These are phyloP conservation scores for Gaeumannomyces sp. DNA, from an alignment of 2,329 filamentous ascomycete species.

Conservation along the genomic window DNA sequence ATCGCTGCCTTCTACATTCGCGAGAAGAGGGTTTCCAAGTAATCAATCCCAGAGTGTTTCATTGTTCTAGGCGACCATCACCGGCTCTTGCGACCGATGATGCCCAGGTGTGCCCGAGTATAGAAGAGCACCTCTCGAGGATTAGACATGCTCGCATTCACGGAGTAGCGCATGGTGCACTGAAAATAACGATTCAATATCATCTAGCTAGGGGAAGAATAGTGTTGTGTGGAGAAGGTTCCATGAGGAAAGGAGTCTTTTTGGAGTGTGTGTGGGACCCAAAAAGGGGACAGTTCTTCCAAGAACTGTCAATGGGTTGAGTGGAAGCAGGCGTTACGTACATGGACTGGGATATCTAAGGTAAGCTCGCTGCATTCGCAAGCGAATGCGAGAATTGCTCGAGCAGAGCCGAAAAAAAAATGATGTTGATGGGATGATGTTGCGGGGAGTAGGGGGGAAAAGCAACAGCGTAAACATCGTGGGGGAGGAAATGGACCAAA, in stretches of 20 bases:
- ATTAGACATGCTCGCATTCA: not conserved
- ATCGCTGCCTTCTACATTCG: slow-evolving; percentile 43
- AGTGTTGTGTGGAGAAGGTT: not conserved
- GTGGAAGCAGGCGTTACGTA: not conserved
- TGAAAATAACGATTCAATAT: not conserved
- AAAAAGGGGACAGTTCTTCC: not conserved
- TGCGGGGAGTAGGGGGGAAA: not conserved
- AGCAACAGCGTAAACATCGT: not conserved
- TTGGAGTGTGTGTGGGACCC: not conserved
- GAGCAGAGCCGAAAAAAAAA: not conserved
- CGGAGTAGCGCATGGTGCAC: not conserved
- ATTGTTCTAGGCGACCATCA: too few species aligned
- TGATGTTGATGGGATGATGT: not conserved
- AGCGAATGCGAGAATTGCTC: not conserved
- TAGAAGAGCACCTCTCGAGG: too few species aligned
- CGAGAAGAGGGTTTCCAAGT: slow-evolving; percentile 47
- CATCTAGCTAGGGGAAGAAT: not conserved
- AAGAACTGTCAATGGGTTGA: not conserved
- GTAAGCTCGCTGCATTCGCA: not conserved
- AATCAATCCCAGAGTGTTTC: not conserved
- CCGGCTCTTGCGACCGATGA: too few species aligned
- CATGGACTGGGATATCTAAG: not conserved
- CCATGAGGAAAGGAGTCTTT: not conserved
- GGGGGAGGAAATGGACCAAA: too few species aligned
- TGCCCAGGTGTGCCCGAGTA: too few species aligned